These are phyloP conservation scores for Suhomyces bribrorum DNA, from an alignment of 1,139 yeast species.

Conservation along the genomic window DNA sequence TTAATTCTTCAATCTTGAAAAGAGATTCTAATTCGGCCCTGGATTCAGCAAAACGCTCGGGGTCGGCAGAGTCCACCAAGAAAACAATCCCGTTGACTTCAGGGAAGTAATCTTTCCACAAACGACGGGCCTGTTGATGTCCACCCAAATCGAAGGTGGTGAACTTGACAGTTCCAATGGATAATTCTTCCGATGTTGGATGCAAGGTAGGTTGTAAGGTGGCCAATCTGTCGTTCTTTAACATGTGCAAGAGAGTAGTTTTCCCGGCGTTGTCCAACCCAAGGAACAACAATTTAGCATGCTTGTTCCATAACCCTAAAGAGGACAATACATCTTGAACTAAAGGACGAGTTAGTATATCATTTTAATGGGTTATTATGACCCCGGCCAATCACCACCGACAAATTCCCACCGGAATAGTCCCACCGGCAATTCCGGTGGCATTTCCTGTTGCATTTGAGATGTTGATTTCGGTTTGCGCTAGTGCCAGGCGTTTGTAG, in stretches of 20 bases:
- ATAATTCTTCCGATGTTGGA: conserved; percentile 97
- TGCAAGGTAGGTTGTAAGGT: conserved; percentile 97
- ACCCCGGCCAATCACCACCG: too few relatives aligned
- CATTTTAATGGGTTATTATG: too few relatives aligned
- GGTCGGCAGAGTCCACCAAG: conserved; percentile 95
- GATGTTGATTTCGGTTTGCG: too few relatives aligned
- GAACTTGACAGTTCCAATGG: conserved; percentile 94
- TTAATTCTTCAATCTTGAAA: conserved; percentile 87
- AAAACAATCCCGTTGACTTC: conserved; percentile 97
- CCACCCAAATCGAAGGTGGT: conserved; percentile 99
- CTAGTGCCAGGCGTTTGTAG: too few relatives aligned
- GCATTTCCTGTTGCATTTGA: too few relatives aligned
- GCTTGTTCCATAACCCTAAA: conserved; percentile 95
- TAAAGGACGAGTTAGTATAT: conserved; percentile 28
- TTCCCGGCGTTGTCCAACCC: conserved; percentile 99
- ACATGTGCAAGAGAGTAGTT: conserved; percentile 94
- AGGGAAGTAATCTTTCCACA: conserved; percentile 99
- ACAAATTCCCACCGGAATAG: too few relatives aligned
- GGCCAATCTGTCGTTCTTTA: conserved; percentile 96
- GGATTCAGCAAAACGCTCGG: conserved; percentile 92
- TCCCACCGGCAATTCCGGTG: too few relatives aligned
- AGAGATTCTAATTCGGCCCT: conserved; percentile 92
- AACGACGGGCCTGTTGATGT: conserved; percentile 96
- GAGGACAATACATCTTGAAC: conserved; percentile 94
- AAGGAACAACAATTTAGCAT: conserved; percentile 90